Conservation (phyloP, 768 basidiomycete genomes). For the Tylopilus plumbeoviolaceoides region DNA sequence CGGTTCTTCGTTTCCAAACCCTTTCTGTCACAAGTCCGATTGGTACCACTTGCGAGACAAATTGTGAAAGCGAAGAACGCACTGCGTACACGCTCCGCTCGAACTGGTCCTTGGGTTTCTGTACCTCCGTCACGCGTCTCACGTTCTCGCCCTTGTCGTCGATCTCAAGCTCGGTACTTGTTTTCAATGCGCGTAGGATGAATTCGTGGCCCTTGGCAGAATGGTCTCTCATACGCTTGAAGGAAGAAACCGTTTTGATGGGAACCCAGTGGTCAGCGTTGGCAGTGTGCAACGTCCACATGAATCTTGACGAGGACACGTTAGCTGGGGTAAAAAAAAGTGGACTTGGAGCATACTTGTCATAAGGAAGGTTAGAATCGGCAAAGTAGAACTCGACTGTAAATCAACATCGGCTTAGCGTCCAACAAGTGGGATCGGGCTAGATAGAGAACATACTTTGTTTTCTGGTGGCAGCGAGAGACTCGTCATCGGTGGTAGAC, state of each 20-base stretch:
- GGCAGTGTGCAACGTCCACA: constrained; percentile 87
- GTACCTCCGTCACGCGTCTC: constrained; percentile 67
- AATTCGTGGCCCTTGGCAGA: constrained; percentile 56
- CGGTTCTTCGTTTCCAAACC: constrained; percentile 66
- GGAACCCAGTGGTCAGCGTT: constrained; percentile 88
- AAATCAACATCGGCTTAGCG: not conserved
- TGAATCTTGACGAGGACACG: constrained; percentile 54
- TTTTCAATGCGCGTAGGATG: constrained; percentile 62
- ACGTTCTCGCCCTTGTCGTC: constrained; percentile 71
- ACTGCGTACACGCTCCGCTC: constrained; percentile 88
- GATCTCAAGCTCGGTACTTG: constrained; percentile 60
- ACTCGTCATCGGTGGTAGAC: constrained; percentile 32
- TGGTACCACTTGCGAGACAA: not conserved
- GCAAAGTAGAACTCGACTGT: constrained; percentile 96
- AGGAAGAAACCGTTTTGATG: constrained; percentile 80
- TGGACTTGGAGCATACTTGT: constrained; percentile 49
- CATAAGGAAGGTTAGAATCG: constrained; percentile 91
- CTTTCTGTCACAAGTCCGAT: constrained; percentile 57
- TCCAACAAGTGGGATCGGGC: not conserved
- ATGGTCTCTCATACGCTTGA: constrained; percentile 91
- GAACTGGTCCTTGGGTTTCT: constrained; percentile 74
- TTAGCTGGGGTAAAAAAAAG: not conserved
- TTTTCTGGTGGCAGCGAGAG: constrained; percentile 46
- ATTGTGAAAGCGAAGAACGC: constrained; percentile 34
- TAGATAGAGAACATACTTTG: constrained; percentile 42